Percentiles rank a stretch among this genome's conserved stretches.
Conservation (phyloP, 306 rosid genomes). For the Trifolium repens region DNA sequence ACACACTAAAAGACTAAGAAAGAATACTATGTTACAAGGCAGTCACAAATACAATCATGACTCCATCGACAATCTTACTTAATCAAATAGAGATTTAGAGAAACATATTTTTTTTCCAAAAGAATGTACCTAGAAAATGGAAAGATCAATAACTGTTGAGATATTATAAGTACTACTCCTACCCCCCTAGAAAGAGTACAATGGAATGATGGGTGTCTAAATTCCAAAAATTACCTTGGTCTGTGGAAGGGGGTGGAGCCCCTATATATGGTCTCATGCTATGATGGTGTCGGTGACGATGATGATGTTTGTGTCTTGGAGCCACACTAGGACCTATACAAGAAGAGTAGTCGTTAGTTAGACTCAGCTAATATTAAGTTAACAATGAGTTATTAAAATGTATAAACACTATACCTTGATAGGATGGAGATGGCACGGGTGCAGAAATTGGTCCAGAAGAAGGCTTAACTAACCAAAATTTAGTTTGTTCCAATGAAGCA, state of each 20-base stretch:
- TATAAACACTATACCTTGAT: conserved; percentile 52
- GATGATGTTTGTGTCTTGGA: conserved; percentile 46
- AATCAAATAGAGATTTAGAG: conserved; percentile 37
- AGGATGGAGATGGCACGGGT: conserved; percentile 65
- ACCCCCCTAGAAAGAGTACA: neutral
- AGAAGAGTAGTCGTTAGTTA: conserved; percentile 37
- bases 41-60: neutral
- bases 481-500: conserved; percentile 54
- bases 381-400: conserved; percentile 22
- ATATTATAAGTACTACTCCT: conserved; percentile 12
- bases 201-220: conserved; percentile 13
- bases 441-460: conserved; percentile 57
- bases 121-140: conserved; percentile 8
- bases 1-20: conserved; percentile 3
- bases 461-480: conserved; percentile 50
- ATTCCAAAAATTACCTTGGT: conserved; percentile 59
- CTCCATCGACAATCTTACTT: conserved; percentile 21
- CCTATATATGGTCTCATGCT: conserved; percentile 50
- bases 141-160: conserved; percentile 22
- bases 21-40: conserved; percentile 20
- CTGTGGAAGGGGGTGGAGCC: conserved; percentile 80
- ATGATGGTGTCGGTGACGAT: conserved; percentile 54
- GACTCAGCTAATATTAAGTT: neutral
- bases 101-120: conserved; percentile 9
- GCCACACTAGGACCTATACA: conserved; percentile 58